phyloP scores from a whole-genome alignment of 164 flowering plant species.

The Kalanchoe fedtschenkoi region DNA sequence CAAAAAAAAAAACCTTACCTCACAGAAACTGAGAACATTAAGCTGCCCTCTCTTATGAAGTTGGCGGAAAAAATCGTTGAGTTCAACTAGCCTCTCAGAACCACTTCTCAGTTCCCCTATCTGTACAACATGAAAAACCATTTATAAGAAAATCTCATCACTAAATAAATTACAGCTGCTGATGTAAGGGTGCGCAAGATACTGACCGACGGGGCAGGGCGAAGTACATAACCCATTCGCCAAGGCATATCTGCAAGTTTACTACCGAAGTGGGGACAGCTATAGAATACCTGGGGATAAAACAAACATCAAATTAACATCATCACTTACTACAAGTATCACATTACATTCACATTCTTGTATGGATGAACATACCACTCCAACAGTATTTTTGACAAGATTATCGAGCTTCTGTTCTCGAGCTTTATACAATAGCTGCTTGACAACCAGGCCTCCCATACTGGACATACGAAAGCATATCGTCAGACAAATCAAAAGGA shows the following conservation, averaged over 20 bases:
- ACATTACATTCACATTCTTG: neutral
- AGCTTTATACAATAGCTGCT: conserved; percentile 87
- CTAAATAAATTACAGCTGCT: neutral
- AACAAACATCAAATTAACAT: neutral
- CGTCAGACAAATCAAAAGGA: neutral
- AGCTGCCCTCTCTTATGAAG: conserved; percentile 68
- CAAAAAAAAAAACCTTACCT: conserved; percentile 35
- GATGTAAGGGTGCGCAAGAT: conserved; percentile 6
- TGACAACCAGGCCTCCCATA: conserved; percentile 97
- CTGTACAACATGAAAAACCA: conserved; percentile 23
- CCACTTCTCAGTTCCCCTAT: conserved; percentile 96
- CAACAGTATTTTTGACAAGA: conserved; percentile 73
- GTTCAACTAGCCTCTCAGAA: conserved; percentile 66
- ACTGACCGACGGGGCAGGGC: conserved; percentile 94
- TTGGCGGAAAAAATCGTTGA: conserved; percentile 70
- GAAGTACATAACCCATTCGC: conserved; percentile 92
- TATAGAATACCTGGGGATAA: conserved; percentile 77
- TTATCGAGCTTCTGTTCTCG: conserved; percentile 41
- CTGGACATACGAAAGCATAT: conserved; percentile 35
- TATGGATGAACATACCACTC: conserved; percentile 52
- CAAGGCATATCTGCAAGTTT: conserved; percentile 98
- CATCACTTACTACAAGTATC: conserved; percentile 2
- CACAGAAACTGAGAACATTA: conserved; percentile 96
- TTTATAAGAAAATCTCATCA: neutral
- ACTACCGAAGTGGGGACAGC: conserved; percentile 99